Evolutionary conservation across 306 rosid species (phyloP).

Genomic region (Citrullus colocynthis): DNA sequence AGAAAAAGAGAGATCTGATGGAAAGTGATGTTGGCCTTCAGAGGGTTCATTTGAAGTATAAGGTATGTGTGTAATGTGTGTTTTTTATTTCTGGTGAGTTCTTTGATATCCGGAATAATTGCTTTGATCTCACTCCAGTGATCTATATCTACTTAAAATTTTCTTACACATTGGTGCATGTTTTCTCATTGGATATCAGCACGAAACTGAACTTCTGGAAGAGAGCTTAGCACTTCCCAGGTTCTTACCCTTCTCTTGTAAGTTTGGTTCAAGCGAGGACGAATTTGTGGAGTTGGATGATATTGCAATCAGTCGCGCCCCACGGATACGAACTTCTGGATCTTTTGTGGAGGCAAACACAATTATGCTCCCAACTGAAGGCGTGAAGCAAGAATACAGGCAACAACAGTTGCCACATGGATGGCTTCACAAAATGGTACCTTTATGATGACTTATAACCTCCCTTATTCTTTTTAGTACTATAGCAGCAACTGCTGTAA

Average conservation of each 20-base stretch:
- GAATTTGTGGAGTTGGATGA: constrained; percentile 82
- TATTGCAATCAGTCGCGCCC: constrained; percentile 44
- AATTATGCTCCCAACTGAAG: constrained; percentile 39
- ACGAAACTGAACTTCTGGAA: constrained; percentile 47
- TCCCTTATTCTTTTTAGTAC: not conserved
- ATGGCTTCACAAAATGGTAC: constrained; percentile 95
- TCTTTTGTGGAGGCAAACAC: constrained; percentile 35
- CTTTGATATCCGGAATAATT: not conserved
- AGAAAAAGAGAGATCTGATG: constrained; percentile 79
- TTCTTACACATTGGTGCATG: not conserved
- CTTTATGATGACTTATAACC: not conserved
- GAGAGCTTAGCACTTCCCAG: constrained; percentile 45
- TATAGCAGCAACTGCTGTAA: not conserved
- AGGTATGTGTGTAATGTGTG: constrained; percentile 28
- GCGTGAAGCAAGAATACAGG: constrained; percentile 56
- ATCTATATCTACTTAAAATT: not conserved
- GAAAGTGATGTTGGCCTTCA: constrained; percentile 88
- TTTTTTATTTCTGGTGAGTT: not conserved
- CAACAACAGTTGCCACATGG: constrained; percentile 61
- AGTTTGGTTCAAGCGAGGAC: constrained; percentile 51
- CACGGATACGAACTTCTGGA: constrained; percentile 35
- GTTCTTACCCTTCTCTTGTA: constrained; percentile 26
- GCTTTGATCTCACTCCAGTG: not conserved
- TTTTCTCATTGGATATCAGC: constrained; percentile 17
- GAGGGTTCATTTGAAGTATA: constrained; percentile 86